Evolutionary conservation across 805 yeast genomes (phyloP).

Genomic region (Lipomyces sp.): DNA sequence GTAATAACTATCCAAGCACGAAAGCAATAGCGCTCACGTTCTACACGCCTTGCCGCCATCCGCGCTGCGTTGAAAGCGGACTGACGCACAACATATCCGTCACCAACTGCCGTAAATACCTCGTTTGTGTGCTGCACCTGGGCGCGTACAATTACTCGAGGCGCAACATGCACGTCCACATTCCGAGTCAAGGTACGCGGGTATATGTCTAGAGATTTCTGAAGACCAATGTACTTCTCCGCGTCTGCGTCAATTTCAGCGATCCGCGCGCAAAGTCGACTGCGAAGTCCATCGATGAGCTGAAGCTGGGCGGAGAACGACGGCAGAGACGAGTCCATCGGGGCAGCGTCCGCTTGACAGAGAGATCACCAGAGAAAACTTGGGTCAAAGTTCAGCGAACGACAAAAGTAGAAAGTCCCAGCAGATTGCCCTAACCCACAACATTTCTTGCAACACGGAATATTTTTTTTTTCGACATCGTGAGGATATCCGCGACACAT

Average conservation of each 20-base stretch:
- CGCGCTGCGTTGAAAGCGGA: conserved; percentile 24
- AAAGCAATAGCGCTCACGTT: conserved; percentile 5
- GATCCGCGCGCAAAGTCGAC: conserved; percentile 1
- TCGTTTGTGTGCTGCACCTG: conserved; percentile 23
- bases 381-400: too few relatives aligned
- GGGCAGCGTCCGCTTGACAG: too few relatives aligned
- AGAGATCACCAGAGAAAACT: not conserved
- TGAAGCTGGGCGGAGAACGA: conserved; percentile 15
- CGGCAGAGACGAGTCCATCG: too few relatives aligned
- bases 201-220: conserved; percentile 7
- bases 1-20: not conserved
- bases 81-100: conserved; percentile 16
- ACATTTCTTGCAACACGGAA: not conserved
- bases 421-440: conserved; percentile 9
- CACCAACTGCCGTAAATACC: conserved; percentile 19
- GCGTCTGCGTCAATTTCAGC: conserved; percentile 4
- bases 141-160: conserved; percentile 21
- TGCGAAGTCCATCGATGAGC: conserved; percentile 8
- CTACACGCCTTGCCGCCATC: conserved; percentile 16
- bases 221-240: conserved; percentile 4
- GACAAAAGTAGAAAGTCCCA: conserved; percentile 9
- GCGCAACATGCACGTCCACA: conserved; percentile 11
- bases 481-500: too few relatives aligned
- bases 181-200: conserved; percentile 10
- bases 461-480: not conserved